Percentiles rank a stretch among this genome's conserved stretches.
phyloP scores from a whole-genome alignment of 371 early-diverging fungal genomes.

The Mucor velutinosus region DNA sequence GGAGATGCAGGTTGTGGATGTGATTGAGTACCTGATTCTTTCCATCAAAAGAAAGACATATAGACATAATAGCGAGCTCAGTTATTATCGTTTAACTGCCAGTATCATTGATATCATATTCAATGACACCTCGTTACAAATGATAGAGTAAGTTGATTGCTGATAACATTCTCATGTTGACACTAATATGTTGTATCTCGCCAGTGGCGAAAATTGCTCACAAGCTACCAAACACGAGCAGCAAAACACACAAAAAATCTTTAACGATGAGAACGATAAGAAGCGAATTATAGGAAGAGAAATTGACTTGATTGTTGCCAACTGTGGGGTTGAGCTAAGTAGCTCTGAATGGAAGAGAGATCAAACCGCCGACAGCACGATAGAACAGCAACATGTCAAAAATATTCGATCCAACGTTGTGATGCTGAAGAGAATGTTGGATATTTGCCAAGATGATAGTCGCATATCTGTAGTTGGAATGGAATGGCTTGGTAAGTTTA shows the following conservation, averaged over 20 bases:
- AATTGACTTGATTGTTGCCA: neutral
- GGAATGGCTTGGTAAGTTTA: neutral
- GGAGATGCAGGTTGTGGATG: neutral
- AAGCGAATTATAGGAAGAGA: neutral
- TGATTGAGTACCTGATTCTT: neutral
- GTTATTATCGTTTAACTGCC: neutral
- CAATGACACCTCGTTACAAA: neutral
- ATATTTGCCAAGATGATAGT: neutral
- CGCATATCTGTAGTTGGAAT: neutral
- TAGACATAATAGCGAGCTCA: neutral
- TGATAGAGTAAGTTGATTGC: neutral
- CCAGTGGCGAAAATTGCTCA: slow-evolving; percentile 8
- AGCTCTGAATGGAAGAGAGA: neutral
- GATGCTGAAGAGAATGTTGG: slow-evolving; percentile 1
- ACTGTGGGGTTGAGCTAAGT: neutral
- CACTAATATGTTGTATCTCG: neutral
- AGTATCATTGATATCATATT: neutral
- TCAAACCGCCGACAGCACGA: neutral
- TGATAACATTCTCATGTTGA: neutral
- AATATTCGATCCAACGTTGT: neutral
- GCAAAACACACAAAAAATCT: neutral
- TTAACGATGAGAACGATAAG: neutral
- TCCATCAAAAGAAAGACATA: neutral
- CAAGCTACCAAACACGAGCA: slow-evolving; percentile 6
- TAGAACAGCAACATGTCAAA: slow-evolving; percentile 3